These are phyloP conservation scores for Trichoderma lentiforme DNA, from an alignment of 2,329 filamentous ascomycete species.

Conservation along the genomic window DNA sequence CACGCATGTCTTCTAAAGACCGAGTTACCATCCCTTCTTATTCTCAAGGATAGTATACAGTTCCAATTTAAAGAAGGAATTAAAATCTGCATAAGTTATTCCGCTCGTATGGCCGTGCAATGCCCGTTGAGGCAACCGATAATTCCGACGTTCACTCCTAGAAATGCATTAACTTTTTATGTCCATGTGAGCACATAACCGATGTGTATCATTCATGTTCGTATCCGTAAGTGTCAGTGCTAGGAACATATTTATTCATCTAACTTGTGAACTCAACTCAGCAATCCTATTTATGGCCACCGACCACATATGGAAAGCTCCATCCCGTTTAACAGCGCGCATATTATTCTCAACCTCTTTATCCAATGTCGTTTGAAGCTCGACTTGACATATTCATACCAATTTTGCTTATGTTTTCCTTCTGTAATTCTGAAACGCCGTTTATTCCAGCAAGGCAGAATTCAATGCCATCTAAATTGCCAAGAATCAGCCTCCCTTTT, in stretches of 20 bases:
- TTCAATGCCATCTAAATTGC: neutral
- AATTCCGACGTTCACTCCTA: neutral
- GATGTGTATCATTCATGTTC: neutral
- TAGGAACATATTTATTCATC: neutral
- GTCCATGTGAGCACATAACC: neutral
- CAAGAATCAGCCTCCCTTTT: neutral
- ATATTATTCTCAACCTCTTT: neutral
- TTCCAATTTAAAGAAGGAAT: neutral
- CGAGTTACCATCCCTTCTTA: neutral
- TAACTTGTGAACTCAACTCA: too few relatives aligned
- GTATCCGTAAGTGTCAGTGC: neutral
- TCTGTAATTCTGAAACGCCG: neutral
- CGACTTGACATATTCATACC: too few relatives aligned
- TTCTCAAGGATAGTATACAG: neutral
- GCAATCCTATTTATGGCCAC: too few relatives aligned
- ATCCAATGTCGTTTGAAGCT: neutral
- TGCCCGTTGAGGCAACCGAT: neutral
- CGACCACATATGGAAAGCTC: neutral
- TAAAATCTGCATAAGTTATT: neutral
- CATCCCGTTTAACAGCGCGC: neutral
- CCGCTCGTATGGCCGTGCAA: neutral
- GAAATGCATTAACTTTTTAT: neutral
- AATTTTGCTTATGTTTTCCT: neutral
- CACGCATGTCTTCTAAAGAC: neutral
- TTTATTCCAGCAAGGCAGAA: neutral